Percentiles rank a stretch among this genome's conserved stretches.
These are phyloP conservation scores for Chrysopogon serrulatus DNA, from an alignment of 176 grass and related monocot genomes.

Conservation along the genomic window DNA sequence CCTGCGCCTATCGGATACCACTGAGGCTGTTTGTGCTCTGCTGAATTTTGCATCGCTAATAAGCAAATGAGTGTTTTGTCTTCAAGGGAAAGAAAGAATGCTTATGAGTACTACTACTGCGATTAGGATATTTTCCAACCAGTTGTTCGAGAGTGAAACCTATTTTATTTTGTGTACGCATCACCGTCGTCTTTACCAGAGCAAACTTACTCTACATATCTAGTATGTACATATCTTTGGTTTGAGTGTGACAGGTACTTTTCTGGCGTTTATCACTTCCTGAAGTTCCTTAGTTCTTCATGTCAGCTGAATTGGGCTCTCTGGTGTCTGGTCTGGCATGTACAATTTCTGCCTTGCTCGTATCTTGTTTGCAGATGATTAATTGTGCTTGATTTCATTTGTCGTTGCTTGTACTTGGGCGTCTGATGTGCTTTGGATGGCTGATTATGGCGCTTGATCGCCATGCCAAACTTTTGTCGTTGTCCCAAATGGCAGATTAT, in stretches of 20 bases:
- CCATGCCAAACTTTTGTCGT: neutral
- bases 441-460: neutral
- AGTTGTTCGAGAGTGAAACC: neutral
- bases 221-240: constrained; percentile 29
- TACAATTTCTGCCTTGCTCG: neutral
- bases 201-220: neutral
- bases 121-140: constrained; percentile 7
- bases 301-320: neutral
- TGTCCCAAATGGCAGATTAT: neutral
- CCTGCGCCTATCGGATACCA: constrained; percentile 69
- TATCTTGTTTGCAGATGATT: neutral
- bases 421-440: neutral
- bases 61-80: constrained; percentile 20
- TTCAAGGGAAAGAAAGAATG: neutral
- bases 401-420: neutral
- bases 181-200: neutral
- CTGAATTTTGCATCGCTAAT: constrained; percentile 22
- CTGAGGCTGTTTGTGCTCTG: constrained; percentile 9
- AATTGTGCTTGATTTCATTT: neutral
- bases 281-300: neutral
- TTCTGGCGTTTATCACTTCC: neutral
- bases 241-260: neutral
- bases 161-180: neutral
- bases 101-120: neutral
- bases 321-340: neutral